Evolutionary conservation across 768 basidiomycete species (phyloP).

Genomic region (Tephrocybe sp.): DNA sequence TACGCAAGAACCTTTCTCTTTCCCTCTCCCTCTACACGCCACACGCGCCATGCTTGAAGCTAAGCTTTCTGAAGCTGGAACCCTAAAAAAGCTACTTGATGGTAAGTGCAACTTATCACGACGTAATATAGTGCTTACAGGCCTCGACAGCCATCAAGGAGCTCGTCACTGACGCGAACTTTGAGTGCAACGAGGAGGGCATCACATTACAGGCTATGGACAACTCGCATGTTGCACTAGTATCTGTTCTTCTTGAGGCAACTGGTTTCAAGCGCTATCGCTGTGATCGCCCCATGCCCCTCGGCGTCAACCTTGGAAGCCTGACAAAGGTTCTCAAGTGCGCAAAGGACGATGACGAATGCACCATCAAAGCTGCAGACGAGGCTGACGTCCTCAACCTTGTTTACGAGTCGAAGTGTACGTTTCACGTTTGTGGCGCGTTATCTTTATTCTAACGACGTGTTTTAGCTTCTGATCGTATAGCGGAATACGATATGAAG

Average conservation of each 20-base stretch:
- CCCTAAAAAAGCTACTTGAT: slow-evolving; percentile 91
- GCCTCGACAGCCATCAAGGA: slow-evolving; percentile 84
- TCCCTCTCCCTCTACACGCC: slow-evolving; percentile 26
- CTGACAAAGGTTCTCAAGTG: slow-evolving; percentile 96
- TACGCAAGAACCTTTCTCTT: slow-evolving; percentile 8
- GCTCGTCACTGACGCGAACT: slow-evolving; percentile 96
- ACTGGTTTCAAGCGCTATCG: slow-evolving; percentile 85
- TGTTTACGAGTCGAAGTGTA: slow-evolving; percentile 88
- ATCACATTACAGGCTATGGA: slow-evolving; percentile 98
- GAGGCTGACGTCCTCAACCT: slow-evolving; percentile 88
- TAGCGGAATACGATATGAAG: slow-evolving; percentile 99
- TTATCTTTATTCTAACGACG: slow-evolving; percentile 10
- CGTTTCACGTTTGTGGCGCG: slow-evolving; percentile 20
- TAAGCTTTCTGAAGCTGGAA: slow-evolving; percentile 81
- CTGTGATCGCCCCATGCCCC: slow-evolving; percentile 93
- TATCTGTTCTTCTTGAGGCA: slow-evolving; percentile 78
- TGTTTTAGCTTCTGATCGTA: slow-evolving; percentile 77
- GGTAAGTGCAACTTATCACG: slow-evolving; percentile 46
- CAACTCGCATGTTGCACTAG: slow-evolving; percentile 98
- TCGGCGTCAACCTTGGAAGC: slow-evolving; percentile 84
- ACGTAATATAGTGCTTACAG: not conserved
- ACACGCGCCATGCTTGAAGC: slow-evolving; percentile 85
- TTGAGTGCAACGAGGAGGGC: slow-evolving; percentile 95
- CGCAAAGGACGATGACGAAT: slow-evolving; percentile 93
- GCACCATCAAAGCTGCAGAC: slow-evolving; percentile 88